Evolutionary conservation across 2,329 filamentous ascomycete genomes (phyloP).

Genomic region (Rugonectria rugulosa): DNA sequence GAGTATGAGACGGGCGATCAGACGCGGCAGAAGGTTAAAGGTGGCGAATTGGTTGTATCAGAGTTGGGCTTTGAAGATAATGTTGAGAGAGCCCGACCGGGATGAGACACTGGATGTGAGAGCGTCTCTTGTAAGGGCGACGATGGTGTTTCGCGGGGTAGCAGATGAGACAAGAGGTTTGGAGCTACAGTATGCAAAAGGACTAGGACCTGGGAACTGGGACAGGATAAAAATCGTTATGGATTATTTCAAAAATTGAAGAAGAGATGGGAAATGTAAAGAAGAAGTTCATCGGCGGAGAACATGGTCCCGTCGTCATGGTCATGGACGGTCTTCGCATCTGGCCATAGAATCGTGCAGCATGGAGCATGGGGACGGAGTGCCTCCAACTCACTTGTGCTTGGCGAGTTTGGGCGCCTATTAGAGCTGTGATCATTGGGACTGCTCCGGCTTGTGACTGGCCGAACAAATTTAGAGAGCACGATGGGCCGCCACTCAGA

Average conservation of each 20-base stretch:
- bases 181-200: background rate
- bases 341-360: too few relatives aligned
- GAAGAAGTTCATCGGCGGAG: too few relatives aligned
- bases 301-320: too few relatives aligned
- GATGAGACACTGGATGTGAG: slow-evolving; percentile 39
- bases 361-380: background rate
- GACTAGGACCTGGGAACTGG: background rate
- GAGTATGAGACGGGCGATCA: slow-evolving; percentile 33
- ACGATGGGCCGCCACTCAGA: slow-evolving; percentile 27
- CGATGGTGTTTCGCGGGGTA: slow-evolving; percentile 35
- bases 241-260: too few relatives aligned
- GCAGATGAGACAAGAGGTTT: background rate
- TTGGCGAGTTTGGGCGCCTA: slow-evolving; percentile 40
- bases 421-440: slow-evolving; percentile 30
- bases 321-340: slow-evolving; percentile 7
- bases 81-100: slow-evolving; percentile 14
- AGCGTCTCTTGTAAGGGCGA: slow-evolving; percentile 11
- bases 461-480: slow-evolving; percentile 40
- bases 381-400: slow-evolving; percentile 25
- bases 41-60: slow-evolving; percentile 14
- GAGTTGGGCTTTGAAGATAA: slow-evolving; percentile 7
- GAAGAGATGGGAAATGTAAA: background rate
- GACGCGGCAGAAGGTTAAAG: slow-evolving; percentile 31
- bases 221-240: too few relatives aligned
- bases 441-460: slow-evolving; percentile 31